Percentiles rank a stretch among this genome's conserved stretches.
phyloP scores from a whole-genome alignment of 257 asterid species.

The Solanum bukasovii region DNA sequence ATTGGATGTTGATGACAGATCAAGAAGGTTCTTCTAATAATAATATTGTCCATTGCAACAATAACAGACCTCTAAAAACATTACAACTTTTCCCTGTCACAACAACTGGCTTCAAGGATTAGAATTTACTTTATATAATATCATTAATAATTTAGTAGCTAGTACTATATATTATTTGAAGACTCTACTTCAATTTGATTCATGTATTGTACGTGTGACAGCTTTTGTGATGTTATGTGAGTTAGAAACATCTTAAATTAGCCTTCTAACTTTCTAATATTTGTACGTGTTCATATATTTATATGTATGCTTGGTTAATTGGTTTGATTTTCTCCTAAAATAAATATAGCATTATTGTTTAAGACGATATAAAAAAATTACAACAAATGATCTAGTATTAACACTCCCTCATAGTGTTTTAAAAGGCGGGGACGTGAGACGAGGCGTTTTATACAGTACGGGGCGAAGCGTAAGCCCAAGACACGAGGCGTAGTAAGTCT shows the following conservation, averaged over 20 bases:
- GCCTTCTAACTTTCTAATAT: background rate
- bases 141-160: background rate
- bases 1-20: constrained; percentile 27
- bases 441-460: no score
- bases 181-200: background rate
- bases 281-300: background rate
- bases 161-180: background rate
- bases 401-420: no score
- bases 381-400: background rate
- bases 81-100: constrained; percentile 67
- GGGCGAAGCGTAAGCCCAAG: no score
- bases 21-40: constrained; percentile 11
- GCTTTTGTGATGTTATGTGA: background rate
- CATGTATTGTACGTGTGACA: background rate
- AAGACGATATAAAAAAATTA: background rate
- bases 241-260: background rate
- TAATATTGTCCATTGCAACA: constrained; percentile 19
- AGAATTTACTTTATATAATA: background rate
- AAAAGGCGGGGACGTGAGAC: no score
- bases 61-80: constrained; percentile 49
- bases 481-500: no score
- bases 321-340: background rate
- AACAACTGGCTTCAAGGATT: constrained; percentile 11
- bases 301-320: background rate
- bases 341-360: background rate